Evolutionary conservation across 208 protist genomes (phyloP), one percentile per base, ranked within the genome.

Genomic region (Acanthamoeba lenticulata): DNA sequence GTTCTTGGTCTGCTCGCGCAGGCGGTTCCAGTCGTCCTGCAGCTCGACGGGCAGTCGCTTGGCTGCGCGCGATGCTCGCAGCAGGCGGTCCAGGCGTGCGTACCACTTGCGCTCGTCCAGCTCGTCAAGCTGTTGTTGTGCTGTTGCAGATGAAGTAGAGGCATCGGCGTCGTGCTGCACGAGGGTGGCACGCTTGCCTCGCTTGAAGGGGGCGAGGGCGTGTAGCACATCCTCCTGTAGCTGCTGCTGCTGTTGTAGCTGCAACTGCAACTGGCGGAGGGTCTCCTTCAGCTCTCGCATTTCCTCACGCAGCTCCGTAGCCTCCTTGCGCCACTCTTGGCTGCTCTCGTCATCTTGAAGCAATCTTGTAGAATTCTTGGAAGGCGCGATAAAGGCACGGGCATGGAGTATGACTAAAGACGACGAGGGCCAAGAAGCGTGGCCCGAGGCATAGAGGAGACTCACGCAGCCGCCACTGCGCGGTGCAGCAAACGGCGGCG

Each of bases 1-100:
- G 69, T 79, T 79, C 36, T 79, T 79, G 69, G 69, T 79, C 24
- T 79, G 69, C 69, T 79, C 69, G 24, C 40, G 32, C 38, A 79
- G 69, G 27, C 69, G 69, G 44, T 79, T 45, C 69, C 69, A 79
- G 69, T 79, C 69, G 21, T 17, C 27, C 40, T 79, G 34, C 19
- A 36, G 44, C 52, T n/a, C n/a, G n/a, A n/a, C n/a, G 60, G 69
- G 69, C 24, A 79, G 69, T 21, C 69, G 34, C 69, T 29, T 40
- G 5, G 36, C 36, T 3, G 44, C 15, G 69, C 27, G 27, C 7
- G 69, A 79, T 5, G 69, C 60, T n/a, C n/a, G 21, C 21, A 79
- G 69, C 69, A 79, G 40, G 15, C 67, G 67, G 21, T 77, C 67
- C 36, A 42, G 17, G n/a, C n/a, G n/a, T n/a, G n/a, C n/a, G n/a